A percentile compares a stretch with the other conserved stretches of the same genome.
Evolutionary conservation across 345 rosid genomes (phyloP).

Genomic region (Populus euphratica): DNA sequence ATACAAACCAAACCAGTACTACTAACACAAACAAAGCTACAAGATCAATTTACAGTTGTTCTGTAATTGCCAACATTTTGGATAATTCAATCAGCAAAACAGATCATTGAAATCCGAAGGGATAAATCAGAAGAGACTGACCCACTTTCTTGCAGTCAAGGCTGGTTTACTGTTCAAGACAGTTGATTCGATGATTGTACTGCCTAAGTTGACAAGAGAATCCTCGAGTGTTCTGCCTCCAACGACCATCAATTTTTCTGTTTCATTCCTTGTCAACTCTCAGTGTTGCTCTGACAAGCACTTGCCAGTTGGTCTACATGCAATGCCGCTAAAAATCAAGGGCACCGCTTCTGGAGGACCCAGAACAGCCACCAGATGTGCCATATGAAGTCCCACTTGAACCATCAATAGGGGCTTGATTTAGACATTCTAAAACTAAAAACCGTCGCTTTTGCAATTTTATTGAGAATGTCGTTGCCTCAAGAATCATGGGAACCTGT

Average conservation of each 20-base stretch:
- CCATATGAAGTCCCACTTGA: slow-evolving; percentile 82
- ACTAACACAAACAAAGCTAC: not conserved
- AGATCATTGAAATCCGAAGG: not conserved
- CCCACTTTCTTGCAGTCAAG: not conserved
- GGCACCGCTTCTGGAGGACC: slow-evolving; percentile 52
- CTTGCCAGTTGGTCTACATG: not conserved
- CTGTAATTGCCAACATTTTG: not conserved
- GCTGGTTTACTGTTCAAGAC: not conserved
- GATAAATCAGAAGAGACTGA: not conserved
- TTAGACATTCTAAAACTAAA: slow-evolving; percentile 74
- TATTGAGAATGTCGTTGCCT: slow-evolving; percentile 79
- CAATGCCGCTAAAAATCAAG: slow-evolving; percentile 55
- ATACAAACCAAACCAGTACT: not conserved
- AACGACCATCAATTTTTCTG: not conserved
- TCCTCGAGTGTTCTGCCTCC: not conserved
- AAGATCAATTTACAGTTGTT: not conserved
- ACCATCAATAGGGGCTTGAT: slow-evolving; percentile 94
- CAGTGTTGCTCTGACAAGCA: not conserved
- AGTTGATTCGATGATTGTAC: not conserved
- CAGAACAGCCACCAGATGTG: slow-evolving; percentile 60
- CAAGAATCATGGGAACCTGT: slow-evolving; percentile 81
- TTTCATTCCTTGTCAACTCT: not conserved
- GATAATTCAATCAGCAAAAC: not conserved
- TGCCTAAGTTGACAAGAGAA: not conserved
- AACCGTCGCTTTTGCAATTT: slow-evolving; percentile 76